phyloP scores from a whole-genome alignment of 2,329 filamentous ascomycete genomes.

The Botrytis medusae region DNA sequence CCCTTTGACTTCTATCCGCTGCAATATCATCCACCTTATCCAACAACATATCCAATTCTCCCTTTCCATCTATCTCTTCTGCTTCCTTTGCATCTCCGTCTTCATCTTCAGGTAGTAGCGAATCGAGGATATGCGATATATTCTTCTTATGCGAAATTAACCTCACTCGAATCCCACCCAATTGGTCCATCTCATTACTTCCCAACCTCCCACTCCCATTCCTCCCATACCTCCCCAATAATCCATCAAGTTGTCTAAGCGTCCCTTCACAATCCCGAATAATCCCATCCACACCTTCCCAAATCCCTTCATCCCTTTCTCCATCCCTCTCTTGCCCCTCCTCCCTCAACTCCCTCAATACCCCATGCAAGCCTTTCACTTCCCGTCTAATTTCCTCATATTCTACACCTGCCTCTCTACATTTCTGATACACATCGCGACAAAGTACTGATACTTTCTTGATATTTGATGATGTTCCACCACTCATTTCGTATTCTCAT shows the following conservation, averaged over 20 bases:
- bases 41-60: constrained; percentile 54
- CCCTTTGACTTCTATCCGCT: constrained; percentile 48
- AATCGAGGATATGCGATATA: constrained; percentile 57
- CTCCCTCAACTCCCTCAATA: constrained; percentile 56
- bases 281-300: constrained; percentile 51
- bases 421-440: constrained; percentile 55
- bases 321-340: constrained; percentile 59
- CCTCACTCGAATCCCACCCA: constrained; percentile 42
- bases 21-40: constrained; percentile 61
- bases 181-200: constrained; percentile 39
- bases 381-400: constrained; percentile 52
- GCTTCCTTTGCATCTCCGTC: constrained; percentile 32
- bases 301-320: constrained; percentile 47
- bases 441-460: constrained; percentile 57
- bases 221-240: constrained; percentile 50
- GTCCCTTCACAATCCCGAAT: constrained; percentile 56
- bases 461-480: constrained; percentile 45
- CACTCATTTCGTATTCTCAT: constrained; percentile 35
- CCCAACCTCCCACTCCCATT: constrained; percentile 30
- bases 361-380: constrained; percentile 54
- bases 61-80: neutral
- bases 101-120: constrained; percentile 51
- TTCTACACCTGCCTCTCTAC: constrained; percentile 49
- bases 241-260: constrained; percentile 54
- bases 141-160: constrained; percentile 53